Conservation (phyloP, 2,329 filamentous ascomycete genomes). For the Thelonectria blattea region DNA sequence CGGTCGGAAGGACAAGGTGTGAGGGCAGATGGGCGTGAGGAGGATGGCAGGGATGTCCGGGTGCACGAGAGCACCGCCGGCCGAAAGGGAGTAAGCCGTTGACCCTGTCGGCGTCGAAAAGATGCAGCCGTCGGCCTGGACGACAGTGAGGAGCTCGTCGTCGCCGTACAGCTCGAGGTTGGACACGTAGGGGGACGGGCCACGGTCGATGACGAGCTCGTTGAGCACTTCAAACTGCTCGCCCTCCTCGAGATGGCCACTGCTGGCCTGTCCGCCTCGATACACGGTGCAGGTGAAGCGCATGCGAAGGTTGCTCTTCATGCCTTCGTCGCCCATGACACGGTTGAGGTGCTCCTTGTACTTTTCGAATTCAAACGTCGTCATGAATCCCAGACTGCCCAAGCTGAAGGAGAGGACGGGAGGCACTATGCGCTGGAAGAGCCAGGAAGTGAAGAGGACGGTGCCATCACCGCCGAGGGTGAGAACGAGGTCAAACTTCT, state of each 20-base stretch:
- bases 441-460: conserved; percentile 86
- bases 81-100: conserved; percentile 95
- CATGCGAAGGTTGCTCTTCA: conserved; percentile 98
- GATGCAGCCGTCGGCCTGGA: conserved; percentile 97
- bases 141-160: conserved; percentile 90
- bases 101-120: conserved; percentile 95
- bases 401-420: conserved; percentile 85
- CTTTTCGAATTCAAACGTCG: conserved; percentile 83
- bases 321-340: conserved; percentile 92
- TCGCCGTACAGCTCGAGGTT: conserved; percentile 97
- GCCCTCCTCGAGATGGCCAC: conserved; percentile 77
- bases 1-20: conserved; percentile 94
- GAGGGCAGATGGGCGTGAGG: conserved; percentile 95
- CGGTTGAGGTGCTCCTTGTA: conserved; percentile 87
- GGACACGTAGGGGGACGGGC: conserved; percentile 94
- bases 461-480: conserved; percentile 88
- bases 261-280: conserved; percentile 65
- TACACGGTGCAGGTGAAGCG: conserved; percentile 98
- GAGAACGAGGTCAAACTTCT: conserved; percentile 93
- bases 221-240: conserved; percentile 99
- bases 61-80: conserved; percentile 93
- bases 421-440: conserved; percentile 89
- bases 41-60: conserved; percentile 97
- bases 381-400: conserved; percentile 86
- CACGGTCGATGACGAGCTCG: conserved; percentile 96